Evolutionary conservation across 176 grass and related monocot species (phyloP), one percentile per base, ranked within the genome.

Genomic region (Ensete glaucum): DNA sequence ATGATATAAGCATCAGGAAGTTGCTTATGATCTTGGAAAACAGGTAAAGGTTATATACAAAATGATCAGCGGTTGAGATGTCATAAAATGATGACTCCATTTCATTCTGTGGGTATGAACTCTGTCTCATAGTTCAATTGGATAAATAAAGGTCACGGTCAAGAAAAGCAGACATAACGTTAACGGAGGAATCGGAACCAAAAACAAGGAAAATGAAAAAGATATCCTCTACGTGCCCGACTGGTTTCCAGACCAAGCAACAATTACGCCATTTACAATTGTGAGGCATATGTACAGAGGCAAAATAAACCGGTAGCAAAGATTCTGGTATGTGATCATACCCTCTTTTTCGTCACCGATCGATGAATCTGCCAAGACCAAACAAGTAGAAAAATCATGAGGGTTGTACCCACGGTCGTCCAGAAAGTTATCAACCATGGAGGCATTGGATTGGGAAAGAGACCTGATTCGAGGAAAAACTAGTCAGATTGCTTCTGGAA

Each of bases 371-470:
- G 89, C 80, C 81, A 94, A 14, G 86, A 81, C 95, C 95, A 99
- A 50, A 79, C 72, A 70, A 94, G 81, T 79, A 96, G 82, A 59
- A 90, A 94, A 67, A 89, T 77, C 62, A 52, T 13, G 10, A 94
- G 86, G 64, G 81, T 34, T 53, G 53, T 71, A n/a, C 81, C 81
- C 21, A 83, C 81, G 9, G 69, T 72, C 12, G 81, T 83, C 95
- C 95, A 99, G 58, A 87, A 79, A 65, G 86, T 77, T 69, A 99
- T 76, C 74, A 99, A 71, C 82, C 84, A 91, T 52, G 73, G 83
- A 1, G 95, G 95, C 95, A 99, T 99, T 14, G 84, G 84, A 64
- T 85, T 94, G 0, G 95, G 95, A 62, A 99, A 99, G 11, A 99
- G 86, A 74, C 95, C 95, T 99, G 77, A 50, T 83, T 27, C 17